Percentiles rank a stretch among this genome's conserved stretches.
Evolutionary conservation across 1,139 yeast genomes (phyloP).

Genomic region (Suhomyces atakaporum): DNA sequence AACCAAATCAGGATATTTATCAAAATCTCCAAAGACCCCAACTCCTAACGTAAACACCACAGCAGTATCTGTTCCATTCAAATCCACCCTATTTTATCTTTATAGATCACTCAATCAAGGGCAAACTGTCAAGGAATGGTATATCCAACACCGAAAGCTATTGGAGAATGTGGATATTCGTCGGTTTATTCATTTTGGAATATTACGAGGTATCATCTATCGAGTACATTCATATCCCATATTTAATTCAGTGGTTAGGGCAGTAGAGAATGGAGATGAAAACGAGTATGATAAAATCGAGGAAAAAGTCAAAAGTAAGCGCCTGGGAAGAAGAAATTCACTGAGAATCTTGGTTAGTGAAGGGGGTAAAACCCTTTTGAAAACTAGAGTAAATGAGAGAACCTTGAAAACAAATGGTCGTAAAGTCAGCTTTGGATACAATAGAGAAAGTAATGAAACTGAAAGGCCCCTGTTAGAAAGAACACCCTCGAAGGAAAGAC

Average conservation of each 20-base stretch:
- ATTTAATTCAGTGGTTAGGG: constrained; percentile 38
- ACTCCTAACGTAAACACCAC: constrained; percentile 7
- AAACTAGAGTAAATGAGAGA: constrained; percentile 32
- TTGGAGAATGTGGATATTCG: constrained; percentile 74
- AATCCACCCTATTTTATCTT: constrained; percentile 66
- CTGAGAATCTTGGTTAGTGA: constrained; percentile 3
- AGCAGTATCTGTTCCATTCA: constrained; percentile 54
- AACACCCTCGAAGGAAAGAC: not conserved
- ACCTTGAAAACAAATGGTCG: constrained; percentile 28
- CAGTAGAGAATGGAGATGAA: constrained; percentile 34
- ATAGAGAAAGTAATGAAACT: constrained; percentile 16
- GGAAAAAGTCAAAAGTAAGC: constrained; percentile 20
- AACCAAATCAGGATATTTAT: constrained; percentile 10
- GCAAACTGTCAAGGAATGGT: constrained; percentile 80
- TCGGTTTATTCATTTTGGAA: constrained; percentile 84
- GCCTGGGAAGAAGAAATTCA: constrained; percentile 9
- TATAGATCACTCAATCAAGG: constrained; percentile 83
- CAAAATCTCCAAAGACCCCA: constrained; percentile 15
- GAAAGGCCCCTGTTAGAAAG: not conserved
- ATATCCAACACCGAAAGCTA: constrained; percentile 55
- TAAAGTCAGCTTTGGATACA: constrained; percentile 39
- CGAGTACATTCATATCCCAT: constrained; percentile 80
- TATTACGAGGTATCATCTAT: constrained; percentile 77
- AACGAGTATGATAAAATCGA: constrained; percentile 34
- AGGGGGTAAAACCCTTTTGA: constrained; percentile 20